These are phyloP conservation scores for Thraustotheca clavata DNA, from an alignment of 352 stramenopile species.

Conservation along the genomic window DNA sequence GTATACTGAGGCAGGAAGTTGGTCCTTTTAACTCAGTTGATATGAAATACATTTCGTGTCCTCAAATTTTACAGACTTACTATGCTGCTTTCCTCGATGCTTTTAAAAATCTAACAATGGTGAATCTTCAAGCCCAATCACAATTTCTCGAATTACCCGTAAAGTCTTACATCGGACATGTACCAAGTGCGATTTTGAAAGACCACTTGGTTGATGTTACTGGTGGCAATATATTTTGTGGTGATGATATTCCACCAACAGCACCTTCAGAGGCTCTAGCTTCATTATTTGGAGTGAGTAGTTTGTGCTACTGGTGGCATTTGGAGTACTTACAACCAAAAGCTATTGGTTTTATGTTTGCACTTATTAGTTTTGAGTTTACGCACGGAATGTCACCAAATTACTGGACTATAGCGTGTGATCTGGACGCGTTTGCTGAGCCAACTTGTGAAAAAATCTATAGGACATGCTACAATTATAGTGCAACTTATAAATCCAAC, in stretches of 20 bases:
- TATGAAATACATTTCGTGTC: constrained; percentile 1
- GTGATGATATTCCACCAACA: not conserved
- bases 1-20: not conserved
- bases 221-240: constrained; percentile 12
- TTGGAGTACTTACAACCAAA: not conserved
- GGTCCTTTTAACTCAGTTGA: constrained; percentile 7
- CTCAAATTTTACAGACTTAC: not conserved
- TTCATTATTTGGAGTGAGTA: not conserved
- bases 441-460: not conserved
- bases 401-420: not conserved
- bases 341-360: not conserved
- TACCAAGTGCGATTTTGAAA: not conserved
- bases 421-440: not conserved
- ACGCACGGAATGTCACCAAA: not conserved
- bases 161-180: not conserved
- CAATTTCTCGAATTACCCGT: not conserved
- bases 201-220: not conserved
- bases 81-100: not conserved
- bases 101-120: not conserved
- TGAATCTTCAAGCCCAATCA: not conserved
- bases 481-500: not conserved
- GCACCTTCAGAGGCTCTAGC: not conserved
- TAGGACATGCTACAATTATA: not conserved
- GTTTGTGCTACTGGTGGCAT: not conserved
- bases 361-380: not conserved